Evolutionary conservation across 805 yeast species (phyloP), one percentile per base, ranked within the genome.

Genomic region (Priceomyces melissophilus): DNA sequence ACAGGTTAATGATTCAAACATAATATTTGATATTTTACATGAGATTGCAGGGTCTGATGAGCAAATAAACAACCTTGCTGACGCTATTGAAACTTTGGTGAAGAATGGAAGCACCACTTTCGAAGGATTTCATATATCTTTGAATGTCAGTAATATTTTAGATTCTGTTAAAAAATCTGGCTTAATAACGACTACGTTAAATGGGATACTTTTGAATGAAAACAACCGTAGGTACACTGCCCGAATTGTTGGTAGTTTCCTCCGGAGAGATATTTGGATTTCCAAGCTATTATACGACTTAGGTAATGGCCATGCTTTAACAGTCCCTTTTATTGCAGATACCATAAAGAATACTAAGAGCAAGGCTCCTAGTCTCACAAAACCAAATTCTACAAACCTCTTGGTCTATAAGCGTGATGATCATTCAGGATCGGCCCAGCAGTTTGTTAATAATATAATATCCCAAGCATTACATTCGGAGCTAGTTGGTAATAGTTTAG

Each of bases 261-360:
- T 68, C 30, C 51, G 52, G 10, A 48, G 54, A 14, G 42, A 65
- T 35, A 48, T 58, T 6, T 67, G 67, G 64, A 49, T 64, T 14
- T 51, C 65, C 3, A 39, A 52, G 34, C 36, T 67, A 9, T 45
- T 69, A 35, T 46, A 44, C 30, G 61, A 58, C n/a, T 42, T 65
- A n/a, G 72, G 73, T 17, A 43, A 54, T 25, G 68, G 69, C 7
- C 46, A 63, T 8, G 44, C 49, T 14, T 51, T 64, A 16, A 49
- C 67, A 0, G 53, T 66, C 42, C 48, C 51, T n/a, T 55, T 47
- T 40, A 51, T 67, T 39, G 65, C 64, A 26, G 53, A 61, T 44
- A 38, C 55, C 9, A 53, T 67, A 12, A 43, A 54, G 25, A 52
- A 57, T 41, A 54, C 64, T 23, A 49, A 54, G 35, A 58, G 61